Evolutionary conservation across 2,329 filamentous ascomycete genomes (phyloP), one percentile per base, ranked within the genome.

Genomic region (Penicillium vulpinum): DNA sequence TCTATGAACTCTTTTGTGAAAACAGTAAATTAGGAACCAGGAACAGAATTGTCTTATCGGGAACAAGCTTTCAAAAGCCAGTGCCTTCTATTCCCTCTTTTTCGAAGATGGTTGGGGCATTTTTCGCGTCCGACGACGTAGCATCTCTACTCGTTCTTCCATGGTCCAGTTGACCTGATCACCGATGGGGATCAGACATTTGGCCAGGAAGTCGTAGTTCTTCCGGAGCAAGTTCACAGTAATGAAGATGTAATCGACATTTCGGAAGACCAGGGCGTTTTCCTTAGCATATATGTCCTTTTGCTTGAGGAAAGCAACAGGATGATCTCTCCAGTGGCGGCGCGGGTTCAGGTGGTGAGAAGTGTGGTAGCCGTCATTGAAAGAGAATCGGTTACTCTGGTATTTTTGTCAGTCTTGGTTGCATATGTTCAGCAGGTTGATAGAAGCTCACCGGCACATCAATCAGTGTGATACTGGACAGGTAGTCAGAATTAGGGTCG

Each of bases 291-390:
- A 93, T 3, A 80, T 81, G 24, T 83, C 75, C 73, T 91, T 91
- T 44, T 85, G 83, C 63, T 86, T 81, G 2, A 92, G 77, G 73
- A 93, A 91, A 7, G 88, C 84, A 13, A 85, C 79, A 0, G 90
- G 90, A 65, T 92, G 90, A 21, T 92, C 88, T 56, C 90, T 86
- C 90, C 90, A 93, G 76, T 92, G 90, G 2, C 90, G 85, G 28
- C 84, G 81, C 0, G 88, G 89, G 74, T 92, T 91, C 50, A 92
- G 83, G 66, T 92, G 89, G 69, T 92, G 90, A 18, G 88, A 91
- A 4, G 88, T 92, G 74, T 92, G 89, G 72, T 67, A 67, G 5
- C 64, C 64, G 38, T 67, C 64, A 36, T 67, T 67, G 44, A 62
- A 67, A 1, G 88, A 92, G 73, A 88, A 88, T 35, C 90, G 87